phyloP scores from a whole-genome alignment of 768 basidiomycete genomes.

The Tricholoma sp. region DNA sequence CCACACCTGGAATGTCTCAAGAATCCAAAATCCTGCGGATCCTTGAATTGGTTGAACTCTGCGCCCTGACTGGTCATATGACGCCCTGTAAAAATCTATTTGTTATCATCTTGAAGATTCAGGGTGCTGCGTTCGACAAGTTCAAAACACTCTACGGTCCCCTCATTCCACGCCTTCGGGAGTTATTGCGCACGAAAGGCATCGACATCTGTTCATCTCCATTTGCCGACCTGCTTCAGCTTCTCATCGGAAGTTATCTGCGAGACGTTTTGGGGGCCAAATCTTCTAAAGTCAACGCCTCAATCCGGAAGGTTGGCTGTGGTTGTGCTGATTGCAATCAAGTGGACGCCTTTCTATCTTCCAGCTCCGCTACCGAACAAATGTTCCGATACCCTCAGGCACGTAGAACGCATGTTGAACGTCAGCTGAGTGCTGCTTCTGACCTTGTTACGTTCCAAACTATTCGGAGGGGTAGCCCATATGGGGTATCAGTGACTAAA shows the following conservation, averaged over 20 bases:
- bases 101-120: conserved; percentile 15
- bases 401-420: conserved; percentile 22
- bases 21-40: conserved; percentile 19
- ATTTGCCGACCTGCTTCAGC: conserved; percentile 24
- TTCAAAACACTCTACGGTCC: conserved; percentile 24
- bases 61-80: conserved; percentile 15
- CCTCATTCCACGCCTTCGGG: conserved; percentile 20
- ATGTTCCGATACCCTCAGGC: conserved; percentile 16
- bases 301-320: conserved; percentile 27
- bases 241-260: conserved; percentile 25
- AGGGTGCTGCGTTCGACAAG: conserved; percentile 10
- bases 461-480: conserved; percentile 20
- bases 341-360: conserved; percentile 24
- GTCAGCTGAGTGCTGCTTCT: conserved; percentile 10
- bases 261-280: conserved; percentile 22
- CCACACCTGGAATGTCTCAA: background rate
- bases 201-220: conserved; percentile 19
- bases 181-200: conserved; percentile 4
- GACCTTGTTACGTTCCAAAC: conserved; percentile 23
- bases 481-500: conserved; percentile 26
- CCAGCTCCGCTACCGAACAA: conserved; percentile 6
- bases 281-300: conserved; percentile 4
- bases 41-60: conserved; percentile 21
- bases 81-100: conserved; percentile 20
- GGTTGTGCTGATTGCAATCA: conserved; percentile 25